These are phyloP conservation scores for Mrakia blollopis DNA, from an alignment of 768 basidiomycete genomes.

Conservation along the genomic window DNA sequence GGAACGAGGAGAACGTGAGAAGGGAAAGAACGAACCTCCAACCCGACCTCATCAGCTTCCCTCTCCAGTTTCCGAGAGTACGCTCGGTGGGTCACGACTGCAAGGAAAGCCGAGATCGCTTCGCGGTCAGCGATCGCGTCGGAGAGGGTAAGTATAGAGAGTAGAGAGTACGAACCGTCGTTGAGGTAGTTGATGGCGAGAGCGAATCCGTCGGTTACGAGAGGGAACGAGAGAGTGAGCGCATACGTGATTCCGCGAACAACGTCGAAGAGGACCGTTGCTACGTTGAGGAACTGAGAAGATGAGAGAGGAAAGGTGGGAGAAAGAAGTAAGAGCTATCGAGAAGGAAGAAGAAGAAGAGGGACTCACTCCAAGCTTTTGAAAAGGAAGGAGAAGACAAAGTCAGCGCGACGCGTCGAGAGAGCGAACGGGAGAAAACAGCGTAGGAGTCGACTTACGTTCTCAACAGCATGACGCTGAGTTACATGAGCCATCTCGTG, in stretches of 20 bases:
- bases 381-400: too few relatives aligned
- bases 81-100: constrained; percentile 45
- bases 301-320: background rate
- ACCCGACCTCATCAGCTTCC: constrained; percentile 49
- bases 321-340: background rate
- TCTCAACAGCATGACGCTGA: constrained; percentile 50
- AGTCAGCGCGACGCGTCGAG: background rate
- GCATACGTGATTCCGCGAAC: constrained; percentile 48
- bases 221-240: constrained; percentile 49
- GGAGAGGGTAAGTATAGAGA: background rate
- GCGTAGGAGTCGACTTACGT: constrained; percentile 41
- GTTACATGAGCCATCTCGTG: constrained; percentile 49
- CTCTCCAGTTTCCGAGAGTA: constrained; percentile 49
- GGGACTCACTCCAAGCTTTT: too few relatives aligned
- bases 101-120: constrained; percentile 33
- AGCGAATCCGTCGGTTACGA: constrained; percentile 37
- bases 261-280: constrained; percentile 49
- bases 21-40: constrained; percentile 44
- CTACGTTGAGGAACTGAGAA: constrained; percentile 46
- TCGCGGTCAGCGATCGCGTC: too few relatives aligned
- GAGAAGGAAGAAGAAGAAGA: too few relatives aligned
- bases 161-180: constrained; percentile 2
- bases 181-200: constrained; percentile 29
- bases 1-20: background rate
- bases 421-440: constrained; percentile 7